phyloP scores from a whole-genome alignment of 768 basidiomycete species.

The Lanmaoa pseudosensibilis region DNA sequence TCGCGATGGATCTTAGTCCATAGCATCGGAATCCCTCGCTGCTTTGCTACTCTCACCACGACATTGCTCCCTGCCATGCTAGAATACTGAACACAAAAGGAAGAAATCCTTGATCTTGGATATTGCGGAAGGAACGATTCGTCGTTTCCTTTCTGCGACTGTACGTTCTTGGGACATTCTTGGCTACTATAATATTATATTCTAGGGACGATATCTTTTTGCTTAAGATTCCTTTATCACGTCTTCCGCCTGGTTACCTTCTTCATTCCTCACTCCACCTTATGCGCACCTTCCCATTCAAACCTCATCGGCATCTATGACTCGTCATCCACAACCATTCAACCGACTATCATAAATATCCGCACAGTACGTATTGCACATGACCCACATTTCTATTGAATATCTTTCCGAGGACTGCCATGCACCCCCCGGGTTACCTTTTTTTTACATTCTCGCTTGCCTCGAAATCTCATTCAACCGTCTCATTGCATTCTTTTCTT shows the following conservation, averaged over 20 bases:
- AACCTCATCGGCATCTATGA: slow-evolving; percentile 29
- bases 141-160: slow-evolving; percentile 18
- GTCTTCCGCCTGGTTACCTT: slow-evolving; percentile 18
- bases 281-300: slow-evolving; percentile 4
- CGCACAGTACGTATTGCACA: slow-evolving; percentile 32
- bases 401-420: slow-evolving; percentile 12
- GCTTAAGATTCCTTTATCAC: slow-evolving; percentile 20
- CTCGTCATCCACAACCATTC: slow-evolving; percentile 16
- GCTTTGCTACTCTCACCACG: slow-evolving; percentile 5
- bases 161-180: slow-evolving; percentile 39
- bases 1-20: slow-evolving; percentile 42
- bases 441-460: not conserved
- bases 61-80: not conserved
- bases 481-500: slow-evolving; percentile 5
- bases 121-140: slow-evolving; percentile 13
- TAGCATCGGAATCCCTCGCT: slow-evolving; percentile 21
- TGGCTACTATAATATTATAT: slow-evolving; percentile 37
- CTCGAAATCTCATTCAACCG: not conserved
- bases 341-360: slow-evolving; percentile 24
- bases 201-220: slow-evolving; percentile 34
- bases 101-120: slow-evolving; percentile 19
- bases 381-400: slow-evolving; percentile 31
- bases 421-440: not conserved
- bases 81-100: slow-evolving; percentile 6
- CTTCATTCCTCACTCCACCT: not conserved